phyloP scores from a whole-genome alignment of 495 filamentous ascomycete genomes.

The Cenococcum geophilum region DNA sequence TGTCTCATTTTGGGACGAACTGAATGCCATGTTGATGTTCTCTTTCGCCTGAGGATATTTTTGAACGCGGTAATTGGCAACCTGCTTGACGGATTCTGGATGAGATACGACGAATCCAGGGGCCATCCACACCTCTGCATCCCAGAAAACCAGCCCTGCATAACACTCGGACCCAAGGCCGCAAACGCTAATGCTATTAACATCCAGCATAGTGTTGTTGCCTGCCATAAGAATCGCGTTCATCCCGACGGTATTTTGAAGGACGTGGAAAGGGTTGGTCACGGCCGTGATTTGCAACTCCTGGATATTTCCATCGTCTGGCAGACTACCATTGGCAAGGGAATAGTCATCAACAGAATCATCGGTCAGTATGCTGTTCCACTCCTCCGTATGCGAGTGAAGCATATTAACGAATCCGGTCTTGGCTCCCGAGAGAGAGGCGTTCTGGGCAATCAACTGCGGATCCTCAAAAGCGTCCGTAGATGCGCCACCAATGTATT shows the following conservation, averaged over 20 bases:
- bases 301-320: slow-evolving; percentile 51
- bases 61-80: slow-evolving; percentile 53
- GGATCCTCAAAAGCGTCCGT: slow-evolving; percentile 55
- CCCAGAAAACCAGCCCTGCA: slow-evolving; percentile 59
- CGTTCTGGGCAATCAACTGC: slow-evolving; percentile 45
- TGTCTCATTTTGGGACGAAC: slow-evolving; percentile 45
- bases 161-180: slow-evolving; percentile 59
- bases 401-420: slow-evolving; percentile 48
- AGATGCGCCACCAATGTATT: slow-evolving; percentile 57
- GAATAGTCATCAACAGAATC: slow-evolving; percentile 59
- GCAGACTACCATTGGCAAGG: slow-evolving; percentile 56
- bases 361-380: slow-evolving; percentile 47
- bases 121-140: slow-evolving; percentile 62
- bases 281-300: slow-evolving; percentile 59
- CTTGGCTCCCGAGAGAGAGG: slow-evolving; percentile 40
- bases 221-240: slow-evolving; percentile 41
- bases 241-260: slow-evolving; percentile 57
- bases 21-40: slow-evolving; percentile 34
- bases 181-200: slow-evolving; percentile 55
- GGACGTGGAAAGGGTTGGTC: slow-evolving; percentile 60
- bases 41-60: slow-evolving; percentile 48
- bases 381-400: slow-evolving; percentile 48
- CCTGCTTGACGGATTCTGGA: slow-evolving; percentile 51
- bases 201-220: slow-evolving; percentile 40
- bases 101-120: slow-evolving; percentile 55